These are phyloP conservation scores for Keithomyces neogunnii DNA, from an alignment of 2,329 filamentous ascomycete genomes.

Conservation along the genomic window DNA sequence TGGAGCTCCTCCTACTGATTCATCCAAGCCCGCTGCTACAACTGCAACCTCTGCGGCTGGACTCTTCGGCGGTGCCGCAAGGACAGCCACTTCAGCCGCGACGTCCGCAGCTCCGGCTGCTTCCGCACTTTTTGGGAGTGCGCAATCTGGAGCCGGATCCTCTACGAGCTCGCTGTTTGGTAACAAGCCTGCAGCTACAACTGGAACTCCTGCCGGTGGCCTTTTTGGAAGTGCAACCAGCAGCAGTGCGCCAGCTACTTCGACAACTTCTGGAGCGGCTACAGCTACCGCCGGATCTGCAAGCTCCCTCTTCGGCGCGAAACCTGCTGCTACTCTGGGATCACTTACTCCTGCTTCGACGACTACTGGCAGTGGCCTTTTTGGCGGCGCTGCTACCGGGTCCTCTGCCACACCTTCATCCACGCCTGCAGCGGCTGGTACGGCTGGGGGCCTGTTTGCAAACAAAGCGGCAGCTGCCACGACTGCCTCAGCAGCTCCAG, in stretches of 20 bases:
- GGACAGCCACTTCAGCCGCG: slow-evolving; percentile 12
- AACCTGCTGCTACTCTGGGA: slow-evolving; percentile 28
- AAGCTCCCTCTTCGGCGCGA: slow-evolving; percentile 30
- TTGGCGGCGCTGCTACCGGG: slow-evolving; percentile 21
- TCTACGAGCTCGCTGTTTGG: slow-evolving; percentile 10
- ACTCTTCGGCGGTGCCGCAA: slow-evolving; percentile 17
- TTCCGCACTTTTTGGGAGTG: slow-evolving; percentile 21
- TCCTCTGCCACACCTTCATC: slow-evolving; percentile 11
- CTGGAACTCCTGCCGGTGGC: slow-evolving; percentile 13
- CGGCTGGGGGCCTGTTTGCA: slow-evolving; percentile 23
- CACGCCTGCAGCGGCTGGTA: slow-evolving; percentile 19
- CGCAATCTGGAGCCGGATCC: slow-evolving; percentile 17
- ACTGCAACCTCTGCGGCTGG: slow-evolving; percentile 9
- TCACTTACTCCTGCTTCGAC: slow-evolving; percentile 22
- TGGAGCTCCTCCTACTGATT: slow-evolving; percentile 40
- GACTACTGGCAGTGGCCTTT: slow-evolving; percentile 23
- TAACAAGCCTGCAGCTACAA: slow-evolving; percentile 15
- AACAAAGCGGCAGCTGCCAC: slow-evolving; percentile 22
- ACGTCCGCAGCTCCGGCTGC: slow-evolving; percentile 12
- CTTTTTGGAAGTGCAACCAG: slow-evolving; percentile 17
- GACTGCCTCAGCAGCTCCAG: slow-evolving; percentile 16
- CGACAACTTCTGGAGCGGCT: slow-evolving; percentile 16
- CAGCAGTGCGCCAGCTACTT: slow-evolving; percentile 12
- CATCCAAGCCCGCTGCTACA: slow-evolving; percentile 16
- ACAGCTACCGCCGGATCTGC: slow-evolving; percentile 14